Evolutionary conservation across 2,329 filamentous ascomycete genomes (phyloP).

Genomic region (Aspergillus sojae): DNA sequence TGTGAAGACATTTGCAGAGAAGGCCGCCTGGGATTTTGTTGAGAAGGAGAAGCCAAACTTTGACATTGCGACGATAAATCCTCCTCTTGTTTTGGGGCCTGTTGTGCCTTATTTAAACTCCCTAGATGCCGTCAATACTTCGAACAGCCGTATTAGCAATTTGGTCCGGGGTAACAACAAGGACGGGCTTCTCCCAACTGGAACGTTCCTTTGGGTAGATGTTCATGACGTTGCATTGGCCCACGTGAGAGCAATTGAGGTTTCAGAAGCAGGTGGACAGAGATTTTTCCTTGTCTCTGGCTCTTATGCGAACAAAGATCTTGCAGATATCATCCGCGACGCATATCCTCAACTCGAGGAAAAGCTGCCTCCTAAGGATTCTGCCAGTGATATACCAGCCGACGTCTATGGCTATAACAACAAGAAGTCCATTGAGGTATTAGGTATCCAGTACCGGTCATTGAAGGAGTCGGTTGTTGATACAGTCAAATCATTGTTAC

Average conservation of each 20-base stretch:
- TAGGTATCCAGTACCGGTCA: constrained; percentile 45
- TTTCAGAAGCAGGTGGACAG: constrained; percentile 48
- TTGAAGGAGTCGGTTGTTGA: constrained; percentile 43
- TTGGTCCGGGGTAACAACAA: constrained; percentile 66
- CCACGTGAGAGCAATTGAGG: constrained; percentile 51
- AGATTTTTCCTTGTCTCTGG: constrained; percentile 50
- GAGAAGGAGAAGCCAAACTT: constrained; percentile 60
- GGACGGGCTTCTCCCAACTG: constrained; percentile 59
- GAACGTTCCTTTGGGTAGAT: constrained; percentile 61
- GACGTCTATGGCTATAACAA: constrained; percentile 42
- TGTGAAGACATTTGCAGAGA: constrained; percentile 61
- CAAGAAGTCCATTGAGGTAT: constrained; percentile 41
- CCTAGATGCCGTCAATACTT: constrained; percentile 70
- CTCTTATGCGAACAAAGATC: constrained; percentile 44
- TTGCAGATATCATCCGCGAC: constrained; percentile 46
- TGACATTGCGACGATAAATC: constrained; percentile 63
- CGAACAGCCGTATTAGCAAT: constrained; percentile 68
- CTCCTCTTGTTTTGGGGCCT: constrained; percentile 66
- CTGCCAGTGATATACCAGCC: constrained; percentile 32
- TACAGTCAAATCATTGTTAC: constrained; percentile 39
- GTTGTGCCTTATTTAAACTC: constrained; percentile 65
- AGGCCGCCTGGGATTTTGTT: constrained; percentile 67
- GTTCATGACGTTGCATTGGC: constrained; percentile 53
- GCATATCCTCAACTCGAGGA: constrained; percentile 45
- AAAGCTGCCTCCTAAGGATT: constrained; percentile 43